These are phyloP conservation scores for Seminavis robusta DNA, from an alignment of 108 stramenopile genomes.

Conservation along the genomic window DNA sequence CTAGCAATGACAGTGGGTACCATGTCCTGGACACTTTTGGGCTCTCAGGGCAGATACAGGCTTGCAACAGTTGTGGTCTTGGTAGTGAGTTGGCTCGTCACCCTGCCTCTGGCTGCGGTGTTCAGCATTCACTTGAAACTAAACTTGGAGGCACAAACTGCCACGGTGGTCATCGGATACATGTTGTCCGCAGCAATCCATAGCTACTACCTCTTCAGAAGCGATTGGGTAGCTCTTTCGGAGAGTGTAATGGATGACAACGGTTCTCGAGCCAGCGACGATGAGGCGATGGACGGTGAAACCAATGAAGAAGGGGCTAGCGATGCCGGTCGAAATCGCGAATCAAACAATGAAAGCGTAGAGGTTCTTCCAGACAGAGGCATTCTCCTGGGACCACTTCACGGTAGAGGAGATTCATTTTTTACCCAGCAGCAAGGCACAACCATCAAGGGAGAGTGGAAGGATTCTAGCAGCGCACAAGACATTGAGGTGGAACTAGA, in stretches of 20 bases:
- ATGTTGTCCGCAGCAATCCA: slow-evolving; percentile 15
- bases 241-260: slow-evolving; percentile 8
- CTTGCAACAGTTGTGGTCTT: slow-evolving; percentile 30
- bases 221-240: slow-evolving; percentile 23
- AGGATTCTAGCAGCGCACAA: too few relatives aligned
- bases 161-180: slow-evolving; percentile 34
- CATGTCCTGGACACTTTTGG: slow-evolving; percentile 41
- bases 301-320: too few relatives aligned
- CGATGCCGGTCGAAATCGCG: too few relatives aligned
- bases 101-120: slow-evolving; percentile 32
- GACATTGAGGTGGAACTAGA: too few relatives aligned
- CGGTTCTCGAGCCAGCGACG: background rate
- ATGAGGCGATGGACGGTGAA: too few relatives aligned
- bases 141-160: slow-evolving; percentile 28
- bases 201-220: slow-evolving; percentile 5
- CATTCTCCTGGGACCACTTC: too few relatives aligned
- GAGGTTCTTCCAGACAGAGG: too few relatives aligned
- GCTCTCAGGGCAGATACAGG: slow-evolving; percentile 36
- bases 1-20: slow-evolving; percentile 24
- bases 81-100: slow-evolving; percentile 30
- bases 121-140: slow-evolving; percentile 23
- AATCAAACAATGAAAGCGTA: too few relatives aligned
- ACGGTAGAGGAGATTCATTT: too few relatives aligned
- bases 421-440: too few relatives aligned
- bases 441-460: too few relatives aligned